Base-by-base conservation (phyloP, 371 early-diverging fungal species). In the Conidiobolus incongruus region DNA sequence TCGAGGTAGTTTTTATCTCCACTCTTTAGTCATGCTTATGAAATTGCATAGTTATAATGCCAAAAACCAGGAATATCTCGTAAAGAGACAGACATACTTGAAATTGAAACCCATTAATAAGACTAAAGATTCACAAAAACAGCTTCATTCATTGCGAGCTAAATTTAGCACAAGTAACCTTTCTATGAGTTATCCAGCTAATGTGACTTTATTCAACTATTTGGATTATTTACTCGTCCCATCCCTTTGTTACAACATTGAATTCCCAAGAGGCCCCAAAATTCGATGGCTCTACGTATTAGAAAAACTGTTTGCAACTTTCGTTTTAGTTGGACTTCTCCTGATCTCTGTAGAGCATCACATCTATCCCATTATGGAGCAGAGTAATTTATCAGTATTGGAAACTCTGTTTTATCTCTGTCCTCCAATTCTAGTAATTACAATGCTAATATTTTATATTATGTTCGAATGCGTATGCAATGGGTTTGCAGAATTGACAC, bases 401-500 rank as follows among this genome's bases (percentile, higher is more conserved):
- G n/a, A n/a, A n/a, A n/a, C n/a, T n/a, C n/a, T n/a, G n/a, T n/a
- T n/a, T n/a, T n/a, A n/a, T n/a, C n/a, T n/a, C n/a, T n/a, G n/a
- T n/a, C n/a, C n/a, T n/a, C 92, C 95, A 8, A 83, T 90, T 51
- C 81, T 85, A 71, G 65, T 83, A 40, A 72, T 78, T 54, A 89
- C 85, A 55, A 59, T 94, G 31, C 59, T 91, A 37, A 69, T 88
- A 40, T 97, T 94, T 49, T 91, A 80, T 54, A 81, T 93, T 52
- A 83, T 92, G 22, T 97, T 95, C 55, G 92, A 90, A 59, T 90
- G 87, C 53, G 81, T 90, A 47, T 73, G 89, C 55, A 89, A 93
- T 53, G 86, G 76, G 15, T 89, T 92, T 65, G 95, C 93, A 21
- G 97, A 98, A 52, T 53, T 97, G 22, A 94, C 87, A 37, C 59